Percentiles rank a stretch among this genome's conserved stretches.
phyloP scores from a whole-genome alignment of 2,329 filamentous ascomycete species.

The Boeremia lycopersici region DNA sequence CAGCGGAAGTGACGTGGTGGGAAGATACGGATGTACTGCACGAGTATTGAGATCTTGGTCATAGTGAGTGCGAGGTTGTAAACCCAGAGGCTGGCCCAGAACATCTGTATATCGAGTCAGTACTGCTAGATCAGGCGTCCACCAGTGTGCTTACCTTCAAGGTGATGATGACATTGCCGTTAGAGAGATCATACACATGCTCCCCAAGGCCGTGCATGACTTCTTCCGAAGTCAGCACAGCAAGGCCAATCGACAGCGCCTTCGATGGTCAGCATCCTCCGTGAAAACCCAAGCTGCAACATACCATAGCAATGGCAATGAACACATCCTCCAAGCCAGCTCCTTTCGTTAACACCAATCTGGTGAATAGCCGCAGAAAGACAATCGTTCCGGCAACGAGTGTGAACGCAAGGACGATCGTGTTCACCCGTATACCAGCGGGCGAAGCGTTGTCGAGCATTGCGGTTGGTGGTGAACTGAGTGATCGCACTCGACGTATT shows the following conservation, averaged over 20 bases:
- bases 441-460: constrained; percentile 29
- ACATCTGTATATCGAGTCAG: constrained; percentile 29
- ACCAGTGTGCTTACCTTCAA: constrained; percentile 20
- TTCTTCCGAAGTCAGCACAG: constrained; percentile 36
- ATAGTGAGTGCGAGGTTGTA: constrained; percentile 40
- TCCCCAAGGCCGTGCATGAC: constrained; percentile 40
- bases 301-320: constrained; percentile 42
- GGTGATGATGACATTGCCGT: constrained; percentile 2
- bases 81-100: constrained; percentile 44
- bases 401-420: constrained; percentile 40
- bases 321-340: constrained; percentile 39
- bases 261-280: constrained; percentile 18
- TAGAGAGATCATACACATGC: constrained; percentile 21
- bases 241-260: constrained; percentile 35
- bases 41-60: constrained; percentile 42
- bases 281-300: background rate
- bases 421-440: constrained; percentile 40
- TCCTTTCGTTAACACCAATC: constrained; percentile 31
- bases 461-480: constrained; percentile 3
- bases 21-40: constrained; percentile 43
- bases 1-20: constrained; percentile 34
- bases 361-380: constrained; percentile 40
- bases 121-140: background rate
- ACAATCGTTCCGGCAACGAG: constrained; percentile 38
- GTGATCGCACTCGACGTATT: constrained; percentile 10